phyloP scores from a whole-genome alignment of 495 filamentous ascomycete species.

The Cercophora sp. region DNA sequence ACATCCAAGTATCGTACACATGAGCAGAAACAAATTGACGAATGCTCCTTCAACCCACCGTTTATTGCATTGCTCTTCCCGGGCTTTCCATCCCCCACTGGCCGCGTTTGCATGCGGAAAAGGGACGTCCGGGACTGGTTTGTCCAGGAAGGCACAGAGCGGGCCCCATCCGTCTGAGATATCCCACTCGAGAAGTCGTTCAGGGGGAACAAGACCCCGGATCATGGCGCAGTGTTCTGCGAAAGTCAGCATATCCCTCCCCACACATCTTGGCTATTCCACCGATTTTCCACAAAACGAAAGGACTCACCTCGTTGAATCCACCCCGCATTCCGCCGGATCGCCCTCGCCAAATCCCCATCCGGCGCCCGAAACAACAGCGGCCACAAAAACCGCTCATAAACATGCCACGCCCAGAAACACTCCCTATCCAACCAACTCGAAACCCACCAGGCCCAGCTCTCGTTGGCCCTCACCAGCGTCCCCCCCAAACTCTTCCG shows the following conservation, averaged over 20 bases:
- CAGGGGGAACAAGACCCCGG: slow-evolving; percentile 37
- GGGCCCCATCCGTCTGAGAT: slow-evolving; percentile 49
- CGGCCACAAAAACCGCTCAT: slow-evolving; percentile 26
- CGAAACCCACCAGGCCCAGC: slow-evolving; percentile 24
- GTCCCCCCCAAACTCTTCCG: slow-evolving; percentile 20
- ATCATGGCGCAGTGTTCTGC: slow-evolving; percentile 28
- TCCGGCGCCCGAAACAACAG: slow-evolving; percentile 21
- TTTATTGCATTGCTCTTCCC: slow-evolving; percentile 28
- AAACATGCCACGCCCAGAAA: slow-evolving; percentile 30
- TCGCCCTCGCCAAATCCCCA: slow-evolving; percentile 19
- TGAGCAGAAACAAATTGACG: slow-evolving; percentile 19
- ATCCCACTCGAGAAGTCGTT: slow-evolving; percentile 39
- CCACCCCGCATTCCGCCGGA: slow-evolving; percentile 21
- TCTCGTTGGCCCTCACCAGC: slow-evolving; percentile 20
- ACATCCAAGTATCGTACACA: neutral
- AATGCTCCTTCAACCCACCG: slow-evolving; percentile 27
- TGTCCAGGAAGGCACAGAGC: slow-evolving; percentile 45
- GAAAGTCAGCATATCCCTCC: neutral
- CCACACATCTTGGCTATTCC: neutral
- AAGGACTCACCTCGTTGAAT: slow-evolving; percentile 17
- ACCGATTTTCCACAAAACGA: neutral
- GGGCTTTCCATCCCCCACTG: slow-evolving; percentile 21
- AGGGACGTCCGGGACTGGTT: slow-evolving; percentile 35
- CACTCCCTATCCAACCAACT: slow-evolving; percentile 21
- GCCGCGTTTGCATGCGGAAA: slow-evolving; percentile 39